phyloP scores from a whole-genome alignment of 257 asterid genomes.

The Nicotiana tabacum region DNA sequence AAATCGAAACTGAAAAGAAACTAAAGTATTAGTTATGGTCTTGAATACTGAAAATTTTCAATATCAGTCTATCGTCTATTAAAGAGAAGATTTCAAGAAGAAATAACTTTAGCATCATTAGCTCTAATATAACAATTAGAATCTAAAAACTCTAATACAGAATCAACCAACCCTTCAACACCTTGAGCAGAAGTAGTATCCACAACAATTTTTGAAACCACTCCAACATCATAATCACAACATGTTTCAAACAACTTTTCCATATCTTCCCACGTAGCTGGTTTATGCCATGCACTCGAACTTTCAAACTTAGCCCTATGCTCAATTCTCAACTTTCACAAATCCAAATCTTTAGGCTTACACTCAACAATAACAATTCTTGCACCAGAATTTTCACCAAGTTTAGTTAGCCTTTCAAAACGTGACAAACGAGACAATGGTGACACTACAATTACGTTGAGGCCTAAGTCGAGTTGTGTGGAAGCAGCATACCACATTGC shows the following conservation, averaged over 20 bases:
- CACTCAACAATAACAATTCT: constrained; percentile 48
- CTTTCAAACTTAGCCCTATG: constrained; percentile 32
- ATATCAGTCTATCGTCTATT: too few species aligned
- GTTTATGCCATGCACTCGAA: constrained; percentile 54
- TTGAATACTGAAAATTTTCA: too few species aligned
- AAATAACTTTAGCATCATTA: too few species aligned
- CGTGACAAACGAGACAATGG: constrained; percentile 48
- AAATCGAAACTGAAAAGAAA: too few species aligned
- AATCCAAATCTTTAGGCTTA: constrained; percentile 40
- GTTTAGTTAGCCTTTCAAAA: constrained; percentile 34
- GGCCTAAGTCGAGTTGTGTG: constrained; percentile 50
- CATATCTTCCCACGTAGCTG: constrained; percentile 54
- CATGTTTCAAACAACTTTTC: constrained; percentile 49
- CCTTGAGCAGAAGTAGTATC: constrained; percentile 43
- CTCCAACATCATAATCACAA: constrained; percentile 67
- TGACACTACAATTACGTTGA: constrained; percentile 48
- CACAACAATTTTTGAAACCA: constrained; percentile 49
- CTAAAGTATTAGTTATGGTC: too few species aligned
- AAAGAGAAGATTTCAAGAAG: too few species aligned
- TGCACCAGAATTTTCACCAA: constrained; percentile 27
- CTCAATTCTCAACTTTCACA: constrained; percentile 64
- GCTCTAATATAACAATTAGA: not conserved
- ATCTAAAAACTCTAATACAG: constrained; percentile 29
- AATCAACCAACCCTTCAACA: constrained; percentile 28
- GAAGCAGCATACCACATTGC: constrained; percentile 49